These are phyloP conservation scores for Gossypium anomalum DNA, from an alignment of 345 rosid genomes.

Conservation along the genomic window DNA sequence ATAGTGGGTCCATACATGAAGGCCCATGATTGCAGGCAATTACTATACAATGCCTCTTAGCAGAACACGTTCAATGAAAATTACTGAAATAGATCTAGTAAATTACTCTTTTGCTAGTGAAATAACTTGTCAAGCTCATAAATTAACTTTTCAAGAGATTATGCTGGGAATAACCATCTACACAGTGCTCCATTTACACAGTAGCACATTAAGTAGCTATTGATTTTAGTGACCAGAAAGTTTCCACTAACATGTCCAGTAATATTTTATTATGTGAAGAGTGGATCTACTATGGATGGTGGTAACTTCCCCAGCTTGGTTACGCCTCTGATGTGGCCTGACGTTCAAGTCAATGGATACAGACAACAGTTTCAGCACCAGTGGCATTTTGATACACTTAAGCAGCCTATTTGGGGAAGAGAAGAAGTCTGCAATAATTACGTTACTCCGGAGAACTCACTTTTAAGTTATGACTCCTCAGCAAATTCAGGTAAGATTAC, in stretches of 20 bases:
- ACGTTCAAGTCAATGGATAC: constrained; percentile 43
- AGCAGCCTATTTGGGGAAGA: constrained; percentile 68
- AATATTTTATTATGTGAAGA: constrained; percentile 34
- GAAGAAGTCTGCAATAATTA: constrained; percentile 58
- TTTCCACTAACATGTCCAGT: constrained; percentile 5
- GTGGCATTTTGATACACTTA: constrained; percentile 56
- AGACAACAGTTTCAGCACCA: constrained; percentile 66
- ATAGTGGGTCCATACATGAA: not conserved
- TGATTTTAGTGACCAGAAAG: not conserved
- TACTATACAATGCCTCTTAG: not conserved
- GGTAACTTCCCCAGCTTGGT: constrained; percentile 52
- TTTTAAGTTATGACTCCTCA: constrained; percentile 58
- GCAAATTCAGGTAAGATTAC: constrained; percentile 57
- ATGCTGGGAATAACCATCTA: not conserved
- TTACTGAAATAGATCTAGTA: not conserved
- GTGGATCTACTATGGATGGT: constrained; percentile 56
- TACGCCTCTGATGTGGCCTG: constrained; percentile 69
- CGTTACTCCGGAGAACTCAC: constrained; percentile 51
- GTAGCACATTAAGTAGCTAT: not conserved
- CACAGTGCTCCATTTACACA: not conserved
- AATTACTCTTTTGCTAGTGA: not conserved
- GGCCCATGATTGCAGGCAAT: constrained; percentile 2
- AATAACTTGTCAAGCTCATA: not conserved
- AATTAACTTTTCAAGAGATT: not conserved
- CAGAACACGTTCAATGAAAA: not conserved